Percentiles rank a stretch among this genome's conserved stretches.
Conservation (phyloP, 2,329 filamentous ascomycete species). For the Stemphylium vesicarium region DNA sequence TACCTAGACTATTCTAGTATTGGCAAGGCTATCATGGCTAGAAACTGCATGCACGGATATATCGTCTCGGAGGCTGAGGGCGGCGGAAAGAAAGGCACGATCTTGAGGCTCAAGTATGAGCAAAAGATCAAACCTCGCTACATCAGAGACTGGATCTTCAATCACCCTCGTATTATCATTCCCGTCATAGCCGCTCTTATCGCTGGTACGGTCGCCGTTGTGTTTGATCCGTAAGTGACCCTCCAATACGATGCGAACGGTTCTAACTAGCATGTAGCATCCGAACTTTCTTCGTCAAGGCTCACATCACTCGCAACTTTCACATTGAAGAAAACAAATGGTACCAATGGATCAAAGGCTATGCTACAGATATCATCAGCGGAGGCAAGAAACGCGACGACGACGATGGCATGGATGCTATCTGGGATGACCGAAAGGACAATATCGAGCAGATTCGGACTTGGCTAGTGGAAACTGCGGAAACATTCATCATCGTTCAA, state of each 20-base stretch:
- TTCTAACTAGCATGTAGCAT: slow-evolving; percentile 56
- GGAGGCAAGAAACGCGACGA: slow-evolving; percentile 65
- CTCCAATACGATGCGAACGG: neutral
- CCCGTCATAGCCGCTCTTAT: slow-evolving; percentile 81
- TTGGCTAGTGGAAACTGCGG: slow-evolving; percentile 86
- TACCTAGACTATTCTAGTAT: slow-evolving; percentile 76
- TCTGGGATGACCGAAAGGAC: slow-evolving; percentile 86
- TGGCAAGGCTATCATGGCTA: slow-evolving; percentile 82
- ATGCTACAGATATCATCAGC: slow-evolving; percentile 70
- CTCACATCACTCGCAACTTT: slow-evolving; percentile 80
- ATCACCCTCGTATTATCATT: slow-evolving; percentile 86
- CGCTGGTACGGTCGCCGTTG: slow-evolving; percentile 80
- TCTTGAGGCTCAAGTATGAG: slow-evolving; percentile 83
- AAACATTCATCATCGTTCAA: slow-evolving; percentile 93
- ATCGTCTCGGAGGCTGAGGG: slow-evolving; percentile 70
- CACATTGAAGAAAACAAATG: slow-evolving; percentile 74
- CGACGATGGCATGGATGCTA: slow-evolving; percentile 73
- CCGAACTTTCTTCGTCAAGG: slow-evolving; percentile 88
- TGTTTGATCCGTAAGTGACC: slow-evolving; percentile 72
- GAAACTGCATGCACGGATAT: slow-evolving; percentile 90
- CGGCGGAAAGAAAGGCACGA: slow-evolving; percentile 77
- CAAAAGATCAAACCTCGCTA: slow-evolving; percentile 76
- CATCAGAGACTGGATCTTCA: slow-evolving; percentile 85
- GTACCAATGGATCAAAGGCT: slow-evolving; percentile 81
- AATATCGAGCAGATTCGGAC: slow-evolving; percentile 82